These are phyloP conservation scores for Moniliophthora roreri DNA, from an alignment of 1,284 basidiomycete species.

Conservation along the genomic window DNA sequence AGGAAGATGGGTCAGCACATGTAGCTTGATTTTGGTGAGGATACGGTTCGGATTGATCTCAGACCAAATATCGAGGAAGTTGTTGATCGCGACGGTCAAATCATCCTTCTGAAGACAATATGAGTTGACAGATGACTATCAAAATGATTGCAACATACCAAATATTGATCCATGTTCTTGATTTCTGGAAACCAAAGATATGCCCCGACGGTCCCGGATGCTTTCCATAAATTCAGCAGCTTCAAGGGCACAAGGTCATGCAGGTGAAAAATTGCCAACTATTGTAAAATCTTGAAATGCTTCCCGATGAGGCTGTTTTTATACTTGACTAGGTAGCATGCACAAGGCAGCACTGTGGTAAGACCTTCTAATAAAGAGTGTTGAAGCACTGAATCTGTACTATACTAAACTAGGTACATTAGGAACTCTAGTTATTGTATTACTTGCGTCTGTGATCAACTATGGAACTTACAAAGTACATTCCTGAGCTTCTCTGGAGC, in stretches of 20 bases:
- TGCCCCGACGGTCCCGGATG: conserved; percentile 24
- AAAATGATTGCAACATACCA: conserved; percentile 26
- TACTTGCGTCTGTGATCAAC: too few species aligned
- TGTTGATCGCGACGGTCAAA: too few species aligned
- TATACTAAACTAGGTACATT: too few species aligned
- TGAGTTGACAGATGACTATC: too few species aligned
- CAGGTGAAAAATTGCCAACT: conserved; percentile 31
- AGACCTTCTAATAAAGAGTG: conserved; percentile 32
- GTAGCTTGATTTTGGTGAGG: too few species aligned
- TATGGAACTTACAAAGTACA: too few species aligned
- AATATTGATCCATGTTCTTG: conserved; percentile 24
- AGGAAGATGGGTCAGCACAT: too few species aligned
- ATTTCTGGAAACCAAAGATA: conserved; percentile 30
- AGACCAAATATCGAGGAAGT: too few species aligned
- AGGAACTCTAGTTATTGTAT: too few species aligned
- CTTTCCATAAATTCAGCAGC: conserved; percentile 22
- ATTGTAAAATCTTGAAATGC: conserved; percentile 39
- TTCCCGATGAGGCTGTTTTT: conserved; percentile 36
- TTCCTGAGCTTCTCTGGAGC: too few species aligned
- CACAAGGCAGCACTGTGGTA: conserved; percentile 32
- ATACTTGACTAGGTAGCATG: conserved; percentile 37
- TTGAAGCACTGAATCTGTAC: conserved; percentile 25
- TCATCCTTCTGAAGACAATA: too few species aligned
- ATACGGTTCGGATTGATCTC: too few species aligned
- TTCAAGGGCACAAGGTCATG: conserved; percentile 21